Evolutionary conservation across 306 rosid species (phyloP), one percentile per base, ranked within the genome.

Genomic region (Inga oerstediana): DNA sequence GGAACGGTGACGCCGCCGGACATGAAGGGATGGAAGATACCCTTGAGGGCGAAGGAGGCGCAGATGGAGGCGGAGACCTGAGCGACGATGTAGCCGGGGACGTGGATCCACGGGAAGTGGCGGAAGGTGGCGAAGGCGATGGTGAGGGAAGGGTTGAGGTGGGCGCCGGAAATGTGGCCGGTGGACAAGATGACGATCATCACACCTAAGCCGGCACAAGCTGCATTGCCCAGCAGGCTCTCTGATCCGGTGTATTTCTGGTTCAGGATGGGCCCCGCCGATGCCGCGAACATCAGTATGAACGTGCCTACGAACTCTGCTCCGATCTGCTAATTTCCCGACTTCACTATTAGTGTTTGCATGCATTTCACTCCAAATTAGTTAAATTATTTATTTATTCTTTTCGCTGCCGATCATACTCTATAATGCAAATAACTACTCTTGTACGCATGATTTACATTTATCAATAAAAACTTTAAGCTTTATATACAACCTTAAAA

Each of bases 221-320:
- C 96, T 8, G 98, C 98, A 8, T 95, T 95, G 8, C 99, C 99
- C 7, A 93, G 85, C 12, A 93, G 84, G 0, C 86, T 52, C 83
- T 91, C 99, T 0, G 83, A 92, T 76, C 97, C 98, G 7, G 74
- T 14, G 92, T 93, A 95, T 86, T 95, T 95, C 79, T 91, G 86
- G 96, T 95, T 95, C 79, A 95, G 90, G 22, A 95, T 95, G 0
- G 99, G 99, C 20, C 94, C 99, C 3, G 99, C 99, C 2, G 98
- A 83, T 35, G 99, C 98, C 14, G 85, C 93, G 67, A 91, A 95
- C 88, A 95, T 95, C 74, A 95, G 45, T 67, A 95, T 85, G 90
- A 95, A 95, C 0, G 99, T 95, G 5, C 99, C 99, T 76, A 95
- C 98, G 65, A 95, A 95, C 90, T 95, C 99, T 66, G 99, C 98